Base-by-base conservation (phyloP, 1,284 basidiomycete genomes). In the Blastosporella zonata region DNA sequence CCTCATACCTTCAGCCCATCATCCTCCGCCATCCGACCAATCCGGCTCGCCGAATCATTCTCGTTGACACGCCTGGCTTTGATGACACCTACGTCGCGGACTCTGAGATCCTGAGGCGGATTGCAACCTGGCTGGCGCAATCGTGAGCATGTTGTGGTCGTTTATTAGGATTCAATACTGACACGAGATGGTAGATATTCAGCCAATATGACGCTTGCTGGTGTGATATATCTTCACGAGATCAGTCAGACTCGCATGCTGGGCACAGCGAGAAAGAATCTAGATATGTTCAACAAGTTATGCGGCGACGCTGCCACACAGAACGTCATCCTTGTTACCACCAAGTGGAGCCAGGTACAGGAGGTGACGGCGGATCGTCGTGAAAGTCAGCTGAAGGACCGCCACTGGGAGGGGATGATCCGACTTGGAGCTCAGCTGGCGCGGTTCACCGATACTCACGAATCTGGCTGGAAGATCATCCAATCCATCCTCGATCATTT, bases 201-300 rank as follows among this genome's bases (percentile, higher is more conserved):
- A 8, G 37, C 34, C 2, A 31, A 54, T 15, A 55, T 57, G 45
- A 50, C 45, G n/a, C 47, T 62, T 12, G 47, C 54, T 8, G 62
- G 63, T 1, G 47, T 64, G 25, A 34, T 64, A 12, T 60, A 61
- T 38, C 52, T 64, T 12, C 56, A 61, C 41, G 52, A 56, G 10
- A 63, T 64, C n/a, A 57, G 55, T 7, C 55, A 59, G 15, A 44
- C 50, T n/a, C 59, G 62, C 15, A 56, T 61, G 51, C 53, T 53
- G 8, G 57, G 56, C 10, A 55, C 59, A 0, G 45, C 51, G 13
- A 46, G 52, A 12, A 50, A 39, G 20, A 61, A 62, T 45, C 45
- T 63, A 10, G 50, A 53, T 5, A 49, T 62, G 36, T 59, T 64
- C 43, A 37, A 47, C 18, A 53, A 55, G 33, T 31, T 64, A 6